Evolutionary conservation across 2,329 filamentous ascomycete species (phyloP).

Genomic region (Malbranchea zuffiana): DNA sequence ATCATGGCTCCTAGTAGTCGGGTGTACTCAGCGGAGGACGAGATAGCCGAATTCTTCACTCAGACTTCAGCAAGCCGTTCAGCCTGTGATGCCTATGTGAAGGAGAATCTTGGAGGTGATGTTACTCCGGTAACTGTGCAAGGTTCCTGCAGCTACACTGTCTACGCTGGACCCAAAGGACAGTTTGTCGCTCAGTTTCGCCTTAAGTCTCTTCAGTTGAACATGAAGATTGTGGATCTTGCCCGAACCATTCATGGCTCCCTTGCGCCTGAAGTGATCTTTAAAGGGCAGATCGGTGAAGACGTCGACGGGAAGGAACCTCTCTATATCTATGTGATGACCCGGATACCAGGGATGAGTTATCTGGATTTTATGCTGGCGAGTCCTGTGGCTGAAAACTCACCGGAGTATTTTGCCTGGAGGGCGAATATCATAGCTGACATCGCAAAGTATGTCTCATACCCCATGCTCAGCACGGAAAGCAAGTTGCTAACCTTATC

Average conservation of each 20-base stretch:
- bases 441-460: conserved; percentile 21
- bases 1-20: background rate
- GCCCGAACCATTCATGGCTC: conserved; percentile 25
- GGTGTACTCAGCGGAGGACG: conserved; percentile 1
- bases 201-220: conserved; percentile 27
- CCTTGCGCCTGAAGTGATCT: conserved; percentile 18
- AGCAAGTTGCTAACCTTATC: conserved; percentile 11
- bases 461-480: background rate
- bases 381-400: conserved; percentile 25
- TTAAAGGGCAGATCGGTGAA: conserved; percentile 23
- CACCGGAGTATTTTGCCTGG: conserved; percentile 22
- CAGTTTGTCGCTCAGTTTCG: conserved; percentile 33
- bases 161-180: conserved; percentile 27
- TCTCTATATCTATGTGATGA: conserved; percentile 31
- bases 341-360: conserved; percentile 20
- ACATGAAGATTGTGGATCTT: conserved; percentile 22
- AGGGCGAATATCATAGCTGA: conserved; percentile 30
- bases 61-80: conserved; percentile 2
- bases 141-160: conserved; percentile 32
- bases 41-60: conserved; percentile 4
- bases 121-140: conserved; percentile 27
- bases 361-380: conserved; percentile 31
- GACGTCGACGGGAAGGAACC: conserved; percentile 22
- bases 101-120: conserved; percentile 22
- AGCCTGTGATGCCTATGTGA: conserved; percentile 15